These are phyloP conservation scores for Cryptosporidium baileyi DNA, from an alignment of 169 alveolate species.

Conservation along the genomic window DNA sequence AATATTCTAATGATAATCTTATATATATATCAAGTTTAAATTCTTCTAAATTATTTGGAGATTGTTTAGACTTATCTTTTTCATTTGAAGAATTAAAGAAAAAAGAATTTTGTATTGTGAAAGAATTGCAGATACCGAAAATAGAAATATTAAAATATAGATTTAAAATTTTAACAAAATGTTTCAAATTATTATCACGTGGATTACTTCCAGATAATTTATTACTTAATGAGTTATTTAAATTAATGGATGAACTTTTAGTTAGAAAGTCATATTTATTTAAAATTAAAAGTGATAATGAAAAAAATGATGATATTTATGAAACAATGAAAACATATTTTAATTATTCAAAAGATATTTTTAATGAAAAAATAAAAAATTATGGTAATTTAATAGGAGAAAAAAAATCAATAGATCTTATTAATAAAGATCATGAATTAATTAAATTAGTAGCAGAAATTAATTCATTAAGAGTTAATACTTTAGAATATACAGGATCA, in stretches of 20 bases:
- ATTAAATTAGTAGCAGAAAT: constrained; percentile 3
- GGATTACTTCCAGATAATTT: constrained; percentile 37
- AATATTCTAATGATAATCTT: background rate
- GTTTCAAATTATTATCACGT: constrained; percentile 13
- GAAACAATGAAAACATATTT: background rate
- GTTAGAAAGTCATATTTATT: constrained; percentile 20
- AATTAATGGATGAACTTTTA: constrained; percentile 43
- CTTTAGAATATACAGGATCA: constrained; percentile 8
- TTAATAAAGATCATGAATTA: background rate
- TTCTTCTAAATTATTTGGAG: constrained; percentile 22
- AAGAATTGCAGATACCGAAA: constrained; percentile 2
- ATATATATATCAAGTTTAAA: background rate
- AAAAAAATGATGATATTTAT: background rate
- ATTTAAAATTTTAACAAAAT: constrained; percentile 22
- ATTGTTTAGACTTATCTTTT: constrained; percentile 31
- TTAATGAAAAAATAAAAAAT: background rate
- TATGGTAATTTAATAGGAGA: background rate
- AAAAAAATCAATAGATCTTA: background rate
- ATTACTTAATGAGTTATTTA: constrained; percentile 13
- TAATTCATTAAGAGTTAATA: constrained; percentile 30
- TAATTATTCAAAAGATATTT: constrained; percentile 14
- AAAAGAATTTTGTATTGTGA: background rate
- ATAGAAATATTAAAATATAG: background rate
- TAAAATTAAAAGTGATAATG: background rate
- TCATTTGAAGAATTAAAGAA: background rate